Conservation (phyloP, 2,329 filamentous ascomycete species). For the Aureobasidium namibiae region DNA sequence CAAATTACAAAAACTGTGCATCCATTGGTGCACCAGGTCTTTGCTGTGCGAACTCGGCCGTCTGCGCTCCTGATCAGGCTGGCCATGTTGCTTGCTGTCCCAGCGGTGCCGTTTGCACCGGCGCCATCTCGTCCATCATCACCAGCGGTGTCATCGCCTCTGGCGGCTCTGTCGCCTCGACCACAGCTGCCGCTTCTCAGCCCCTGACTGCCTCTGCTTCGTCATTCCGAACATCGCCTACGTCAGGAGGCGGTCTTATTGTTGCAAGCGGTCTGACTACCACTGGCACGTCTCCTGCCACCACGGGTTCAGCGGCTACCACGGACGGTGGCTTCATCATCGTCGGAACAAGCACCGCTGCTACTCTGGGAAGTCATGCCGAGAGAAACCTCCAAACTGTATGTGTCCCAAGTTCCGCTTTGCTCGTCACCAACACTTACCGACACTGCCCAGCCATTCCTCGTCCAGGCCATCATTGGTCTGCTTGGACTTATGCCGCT, state of each 20-base stretch:
- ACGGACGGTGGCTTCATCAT: slow-evolving; percentile 24
- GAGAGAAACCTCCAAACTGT: slow-evolving; percentile 23
- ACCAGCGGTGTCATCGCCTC: slow-evolving; percentile 26
- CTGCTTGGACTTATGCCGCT: slow-evolving; percentile 21
- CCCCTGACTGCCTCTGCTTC: slow-evolving; percentile 17
- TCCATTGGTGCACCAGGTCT: slow-evolving; percentile 44
- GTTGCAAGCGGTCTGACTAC: slow-evolving; percentile 16
- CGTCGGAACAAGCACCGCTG: slow-evolving; percentile 25
- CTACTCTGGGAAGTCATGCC: slow-evolving; percentile 23
- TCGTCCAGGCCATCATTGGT: slow-evolving; percentile 20
- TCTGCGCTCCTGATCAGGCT: slow-evolving; percentile 48
- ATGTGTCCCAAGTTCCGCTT: slow-evolving; percentile 19
- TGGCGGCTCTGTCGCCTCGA: slow-evolving; percentile 17
- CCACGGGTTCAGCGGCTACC: slow-evolving; percentile 14
- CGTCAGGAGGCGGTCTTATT: slow-evolving; percentile 21
- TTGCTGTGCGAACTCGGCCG: slow-evolving; percentile 47
- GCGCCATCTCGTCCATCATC: slow-evolving; percentile 36
- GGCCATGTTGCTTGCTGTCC: slow-evolving; percentile 57
- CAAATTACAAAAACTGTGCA: slow-evolving; percentile 44
- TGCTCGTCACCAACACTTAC: not conserved
- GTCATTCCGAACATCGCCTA: slow-evolving; percentile 16
- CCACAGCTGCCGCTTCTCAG: slow-evolving; percentile 15
- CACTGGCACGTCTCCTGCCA: slow-evolving; percentile 14
- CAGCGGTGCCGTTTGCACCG: slow-evolving; percentile 49
- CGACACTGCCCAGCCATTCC: slow-evolving; percentile 18